Percentiles rank a stretch among this genome's conserved stretches.
phyloP scores from a whole-genome alignment of 805 yeast genomes.

The Lipomyces starkeyi region DNA sequence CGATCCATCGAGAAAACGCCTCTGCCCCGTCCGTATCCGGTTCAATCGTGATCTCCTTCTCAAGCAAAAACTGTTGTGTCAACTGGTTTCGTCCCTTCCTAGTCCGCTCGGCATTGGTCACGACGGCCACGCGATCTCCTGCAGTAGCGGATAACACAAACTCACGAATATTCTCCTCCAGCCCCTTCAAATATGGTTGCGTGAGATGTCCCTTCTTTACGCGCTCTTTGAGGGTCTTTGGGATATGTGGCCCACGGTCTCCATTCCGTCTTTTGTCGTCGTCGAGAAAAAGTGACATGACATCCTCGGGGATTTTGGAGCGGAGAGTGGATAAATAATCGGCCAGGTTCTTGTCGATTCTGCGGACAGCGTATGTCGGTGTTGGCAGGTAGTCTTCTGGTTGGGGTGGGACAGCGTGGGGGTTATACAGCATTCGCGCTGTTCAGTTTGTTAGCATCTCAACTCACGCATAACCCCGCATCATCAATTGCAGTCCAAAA shows the following conservation, averaged over 20 bases:
- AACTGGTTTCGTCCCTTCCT: background rate
- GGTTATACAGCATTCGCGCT: slow-evolving; percentile 37
- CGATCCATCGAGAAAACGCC: slow-evolving; percentile 34
- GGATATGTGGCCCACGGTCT: slow-evolving; percentile 10
- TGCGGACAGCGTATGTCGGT: slow-evolving; percentile 32
- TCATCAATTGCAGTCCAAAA: background rate
- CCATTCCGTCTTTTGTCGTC: background rate
- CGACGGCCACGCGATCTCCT: slow-evolving; percentile 11
- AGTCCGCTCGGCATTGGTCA: background rate
- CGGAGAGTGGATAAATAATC: slow-evolving; percentile 22
- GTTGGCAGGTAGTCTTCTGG: slow-evolving; percentile 31
- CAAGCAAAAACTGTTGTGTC: slow-evolving; percentile 19
- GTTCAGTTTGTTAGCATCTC: background rate
- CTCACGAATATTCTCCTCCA: slow-evolving; percentile 31
- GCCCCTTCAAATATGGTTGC: slow-evolving; percentile 26
- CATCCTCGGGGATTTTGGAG: slow-evolving; percentile 23
- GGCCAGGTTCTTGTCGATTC: slow-evolving; percentile 26
- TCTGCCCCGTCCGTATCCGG: slow-evolving; percentile 33
- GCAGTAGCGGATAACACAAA: slow-evolving; percentile 21
- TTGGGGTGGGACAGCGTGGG: slow-evolving; percentile 35
- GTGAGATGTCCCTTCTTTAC: slow-evolving; percentile 36
- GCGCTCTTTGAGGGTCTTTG: slow-evolving; percentile 29
- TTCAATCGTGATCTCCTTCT: slow-evolving; percentile 26
- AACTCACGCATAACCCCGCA: background rate
- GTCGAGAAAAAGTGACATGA: slow-evolving; percentile 4